Conservation (phyloP, 1,284 basidiomycete species). For the Microbotryum intermedium region DNA sequence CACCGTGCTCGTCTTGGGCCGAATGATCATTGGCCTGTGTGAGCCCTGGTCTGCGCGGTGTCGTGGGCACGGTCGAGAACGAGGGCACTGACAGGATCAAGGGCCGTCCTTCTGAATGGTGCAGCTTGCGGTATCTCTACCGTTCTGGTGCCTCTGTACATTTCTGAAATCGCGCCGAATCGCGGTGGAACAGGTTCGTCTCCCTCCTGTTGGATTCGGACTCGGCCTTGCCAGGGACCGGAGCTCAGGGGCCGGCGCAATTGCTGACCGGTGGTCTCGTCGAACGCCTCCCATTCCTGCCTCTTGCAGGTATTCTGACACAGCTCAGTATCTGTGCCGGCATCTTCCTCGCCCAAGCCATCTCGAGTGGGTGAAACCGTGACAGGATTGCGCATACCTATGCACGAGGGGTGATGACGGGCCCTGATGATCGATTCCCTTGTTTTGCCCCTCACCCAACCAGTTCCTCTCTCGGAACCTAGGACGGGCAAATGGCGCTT, state of each 20-base stretch:
- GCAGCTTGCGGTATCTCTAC: conserved; percentile 39
- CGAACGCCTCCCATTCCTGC: background rate
- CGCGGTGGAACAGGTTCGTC: conserved; percentile 36
- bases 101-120: no score
- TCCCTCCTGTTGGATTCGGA: background rate
- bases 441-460: conserved; percentile 5
- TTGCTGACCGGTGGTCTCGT: background rate
- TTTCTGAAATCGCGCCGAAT: conserved; percentile 39
- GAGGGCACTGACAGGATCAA: no score
- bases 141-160: conserved; percentile 40
- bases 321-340: conserved; percentile 35
- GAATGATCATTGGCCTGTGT: conserved; percentile 37
- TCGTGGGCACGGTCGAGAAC: no score
- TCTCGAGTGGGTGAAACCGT: conserved; percentile 21
- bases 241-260: no score
- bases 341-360: conserved; percentile 31
- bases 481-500: conserved; percentile 22
- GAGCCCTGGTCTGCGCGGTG: background rate
- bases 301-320: conserved; percentile 38
- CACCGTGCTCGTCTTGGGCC: conserved; percentile 17
- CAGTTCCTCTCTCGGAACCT: conserved; percentile 26
- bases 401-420: no score
- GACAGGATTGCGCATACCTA: background rate
- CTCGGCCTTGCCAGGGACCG: background rate
- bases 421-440: conserved; percentile 1